phyloP scores from a whole-genome alignment of 371 early-diverging fungal genomes.

The Fennellomyces sp. region DNA sequence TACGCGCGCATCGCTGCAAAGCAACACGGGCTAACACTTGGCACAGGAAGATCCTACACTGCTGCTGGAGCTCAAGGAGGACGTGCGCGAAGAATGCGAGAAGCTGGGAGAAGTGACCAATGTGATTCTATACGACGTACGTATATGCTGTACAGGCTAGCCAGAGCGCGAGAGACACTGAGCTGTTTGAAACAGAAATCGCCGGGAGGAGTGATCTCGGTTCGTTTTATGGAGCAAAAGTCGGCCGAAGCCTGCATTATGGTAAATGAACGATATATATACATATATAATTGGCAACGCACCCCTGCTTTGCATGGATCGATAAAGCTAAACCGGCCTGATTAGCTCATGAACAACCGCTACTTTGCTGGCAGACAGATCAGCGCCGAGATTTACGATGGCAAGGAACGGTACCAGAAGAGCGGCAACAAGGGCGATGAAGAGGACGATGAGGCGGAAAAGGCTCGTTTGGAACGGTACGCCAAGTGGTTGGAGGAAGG shows the following conservation, averaged over 20 bases:
- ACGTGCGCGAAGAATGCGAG: constrained; percentile 92
- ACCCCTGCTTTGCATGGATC: background rate
- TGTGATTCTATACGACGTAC: constrained; percentile 84
- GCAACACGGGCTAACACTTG: background rate
- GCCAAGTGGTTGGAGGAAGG: constrained; percentile 79
- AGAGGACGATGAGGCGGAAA: constrained; percentile 73
- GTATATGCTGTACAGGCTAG: constrained; percentile 23
- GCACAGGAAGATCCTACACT: constrained; percentile 82
- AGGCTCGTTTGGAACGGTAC: constrained; percentile 75
- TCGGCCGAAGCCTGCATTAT: constrained; percentile 81
- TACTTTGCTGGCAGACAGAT: constrained; percentile 88
- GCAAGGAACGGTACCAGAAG: constrained; percentile 68
- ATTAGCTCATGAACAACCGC: constrained; percentile 86
- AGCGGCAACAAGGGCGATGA: constrained; percentile 45
- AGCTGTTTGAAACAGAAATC: constrained; percentile 52
- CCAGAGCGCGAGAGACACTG: background rate
- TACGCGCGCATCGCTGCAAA: background rate
- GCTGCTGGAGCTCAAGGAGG: constrained; percentile 89
- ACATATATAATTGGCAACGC: background rate
- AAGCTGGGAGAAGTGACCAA: constrained; percentile 93
- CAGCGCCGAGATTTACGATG: constrained; percentile 81
- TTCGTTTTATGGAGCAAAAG: constrained; percentile 83
- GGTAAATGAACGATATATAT: too few relatives aligned
- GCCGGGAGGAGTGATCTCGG: constrained; percentile 88
- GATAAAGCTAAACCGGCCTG: background rate